Evolutionary conservation across 352 stramenopile genomes (phyloP).

Genomic region (Phytophthora ohioensis): DNA sequence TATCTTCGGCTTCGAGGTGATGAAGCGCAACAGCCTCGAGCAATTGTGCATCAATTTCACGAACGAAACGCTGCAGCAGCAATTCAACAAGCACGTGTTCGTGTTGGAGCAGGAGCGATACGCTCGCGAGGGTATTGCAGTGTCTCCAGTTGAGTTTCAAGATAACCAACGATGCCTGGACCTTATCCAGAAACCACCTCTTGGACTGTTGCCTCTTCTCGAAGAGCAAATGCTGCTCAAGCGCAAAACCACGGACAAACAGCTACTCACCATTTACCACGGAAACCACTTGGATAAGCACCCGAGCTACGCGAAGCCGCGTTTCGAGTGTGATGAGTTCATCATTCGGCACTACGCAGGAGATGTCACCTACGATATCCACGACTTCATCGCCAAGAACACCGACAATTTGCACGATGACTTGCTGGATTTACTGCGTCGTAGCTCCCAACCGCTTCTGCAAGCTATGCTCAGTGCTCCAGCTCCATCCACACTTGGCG

Average conservation of each 20-base stretch:
- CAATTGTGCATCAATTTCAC: conserved; percentile 94
- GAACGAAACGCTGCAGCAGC: conserved; percentile 91
- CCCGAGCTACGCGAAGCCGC: conserved; percentile 71
- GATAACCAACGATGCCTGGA: conserved; percentile 85
- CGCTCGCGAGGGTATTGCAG: conserved; percentile 74
- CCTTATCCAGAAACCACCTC: conserved; percentile 84
- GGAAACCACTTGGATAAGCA: conserved; percentile 80
- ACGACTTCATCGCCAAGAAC: conserved; percentile 91
- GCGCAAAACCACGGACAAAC: conserved; percentile 86
- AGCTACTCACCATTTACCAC: conserved; percentile 87
- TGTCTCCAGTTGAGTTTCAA: conserved; percentile 84
- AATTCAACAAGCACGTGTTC: conserved; percentile 92
- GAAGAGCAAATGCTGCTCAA: conserved; percentile 91
- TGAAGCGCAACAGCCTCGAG: conserved; percentile 90
- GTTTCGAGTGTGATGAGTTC: conserved; percentile 88
- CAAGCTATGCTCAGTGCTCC: conserved; percentile 59
- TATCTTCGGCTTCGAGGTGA: conserved; percentile 93
- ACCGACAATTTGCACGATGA: conserved; percentile 92
- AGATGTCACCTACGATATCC: conserved; percentile 83
- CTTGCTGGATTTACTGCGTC: conserved; percentile 77
- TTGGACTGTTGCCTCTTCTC: conserved; percentile 81
- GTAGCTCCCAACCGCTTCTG: conserved; percentile 71
- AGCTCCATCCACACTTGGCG: conserved; percentile 19
- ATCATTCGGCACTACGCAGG: conserved; percentile 88
- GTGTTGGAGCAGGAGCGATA: conserved; percentile 87